phyloP scores from a whole-genome alignment of 768 basidiomycete species.

The Psilocybe sp. region DNA sequence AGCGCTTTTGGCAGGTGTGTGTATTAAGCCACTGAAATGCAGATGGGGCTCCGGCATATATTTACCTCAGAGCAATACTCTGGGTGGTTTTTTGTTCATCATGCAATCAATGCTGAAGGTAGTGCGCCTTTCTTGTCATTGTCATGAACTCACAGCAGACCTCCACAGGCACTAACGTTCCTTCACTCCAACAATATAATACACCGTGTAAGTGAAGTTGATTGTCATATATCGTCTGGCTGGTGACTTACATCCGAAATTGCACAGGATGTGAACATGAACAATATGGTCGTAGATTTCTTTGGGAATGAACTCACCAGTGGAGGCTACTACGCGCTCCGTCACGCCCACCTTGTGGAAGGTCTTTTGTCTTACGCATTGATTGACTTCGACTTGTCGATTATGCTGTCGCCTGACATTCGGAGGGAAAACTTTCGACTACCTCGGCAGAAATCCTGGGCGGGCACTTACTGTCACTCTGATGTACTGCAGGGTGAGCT shows the following conservation, averaged over 20 bases:
- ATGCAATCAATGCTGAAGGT: slow-evolving; percentile 20
- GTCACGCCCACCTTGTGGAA: slow-evolving; percentile 3
- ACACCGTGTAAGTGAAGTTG: slow-evolving; percentile 14
- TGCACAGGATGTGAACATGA: slow-evolving; percentile 8
- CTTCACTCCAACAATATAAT: slow-evolving; percentile 19
- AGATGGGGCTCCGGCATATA: slow-evolving; percentile 14
- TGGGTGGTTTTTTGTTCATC: slow-evolving; percentile 12
- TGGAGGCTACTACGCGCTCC: background rate
- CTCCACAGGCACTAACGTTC: slow-evolving; percentile 16
- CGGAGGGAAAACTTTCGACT: slow-evolving; percentile 5
- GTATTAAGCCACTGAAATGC: no score
- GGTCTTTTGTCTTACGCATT: slow-evolving; percentile 17
- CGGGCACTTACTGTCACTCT: slow-evolving; percentile 1
- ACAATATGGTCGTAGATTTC: slow-evolving; percentile 19
- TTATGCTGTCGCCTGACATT: slow-evolving; percentile 13
- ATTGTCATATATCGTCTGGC: no score
- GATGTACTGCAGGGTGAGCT: slow-evolving; percentile 20
- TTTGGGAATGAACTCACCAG: background rate
- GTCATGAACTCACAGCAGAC: background rate
- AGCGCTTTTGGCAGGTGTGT: no score
- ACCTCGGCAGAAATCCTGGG: slow-evolving; percentile 9
- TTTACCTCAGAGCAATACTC: background rate
- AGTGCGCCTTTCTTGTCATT: no score
- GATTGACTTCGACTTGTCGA: slow-evolving; percentile 20
- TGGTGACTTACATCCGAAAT: background rate